These are phyloP conservation scores for Calonectria naviculata DNA, from an alignment of 2,329 filamentous ascomycete species.

Conservation along the genomic window DNA sequence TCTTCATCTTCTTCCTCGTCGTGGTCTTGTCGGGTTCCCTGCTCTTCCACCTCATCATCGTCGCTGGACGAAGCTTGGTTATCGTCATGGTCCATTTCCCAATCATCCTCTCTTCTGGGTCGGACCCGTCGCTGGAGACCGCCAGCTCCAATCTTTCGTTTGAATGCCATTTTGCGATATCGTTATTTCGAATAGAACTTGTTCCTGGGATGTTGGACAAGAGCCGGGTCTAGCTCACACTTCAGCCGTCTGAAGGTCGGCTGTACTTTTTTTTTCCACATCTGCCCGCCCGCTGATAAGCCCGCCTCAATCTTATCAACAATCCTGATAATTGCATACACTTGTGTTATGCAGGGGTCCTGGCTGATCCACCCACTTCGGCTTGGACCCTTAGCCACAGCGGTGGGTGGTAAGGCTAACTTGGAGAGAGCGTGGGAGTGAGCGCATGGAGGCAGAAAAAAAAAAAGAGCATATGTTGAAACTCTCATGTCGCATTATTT, in stretches of 20 bases:
- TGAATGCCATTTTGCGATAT: constrained; percentile 46
- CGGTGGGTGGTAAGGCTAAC: not conserved
- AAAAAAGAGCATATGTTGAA: not conserved
- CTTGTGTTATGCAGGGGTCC: not conserved
- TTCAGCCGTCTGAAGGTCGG: not conserved
- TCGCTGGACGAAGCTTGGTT: constrained; percentile 43
- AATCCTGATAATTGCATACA: constrained; percentile 16
- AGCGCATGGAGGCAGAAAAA: not conserved
- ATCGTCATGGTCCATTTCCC: constrained; percentile 50
- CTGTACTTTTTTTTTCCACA: constrained; percentile 14
- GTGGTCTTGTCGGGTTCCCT: constrained; percentile 39
- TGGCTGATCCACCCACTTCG: not conserved
- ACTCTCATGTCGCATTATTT: not conserved
- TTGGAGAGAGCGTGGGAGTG: not conserved
- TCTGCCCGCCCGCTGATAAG: constrained; percentile 12
- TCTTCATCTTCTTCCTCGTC: constrained; percentile 46
- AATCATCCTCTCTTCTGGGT: constrained; percentile 56
- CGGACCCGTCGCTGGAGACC: constrained; percentile 57
- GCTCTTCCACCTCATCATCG: constrained; percentile 45
- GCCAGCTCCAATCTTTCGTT: constrained; percentile 52
- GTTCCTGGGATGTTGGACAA: not conserved
- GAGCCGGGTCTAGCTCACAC: not conserved
- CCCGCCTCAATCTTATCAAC: constrained; percentile 14
- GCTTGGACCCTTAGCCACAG: not conserved
- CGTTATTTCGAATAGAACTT: not conserved